Base-by-base conservation (phyloP, 768 basidiomycete species). In the Lentinula boryana region DNA sequence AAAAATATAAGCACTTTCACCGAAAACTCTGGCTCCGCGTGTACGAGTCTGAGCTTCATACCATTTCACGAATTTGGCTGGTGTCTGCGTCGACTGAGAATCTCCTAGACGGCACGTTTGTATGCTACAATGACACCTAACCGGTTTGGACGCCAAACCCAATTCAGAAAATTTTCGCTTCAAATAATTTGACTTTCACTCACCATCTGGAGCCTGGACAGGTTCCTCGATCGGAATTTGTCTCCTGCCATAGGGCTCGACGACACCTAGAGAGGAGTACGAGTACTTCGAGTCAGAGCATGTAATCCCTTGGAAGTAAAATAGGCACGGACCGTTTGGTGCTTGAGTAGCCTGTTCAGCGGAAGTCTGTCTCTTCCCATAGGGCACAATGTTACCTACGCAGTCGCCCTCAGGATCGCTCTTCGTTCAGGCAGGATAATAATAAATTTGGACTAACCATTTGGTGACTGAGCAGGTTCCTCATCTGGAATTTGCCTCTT, bases 261-360 rank as follows among this genome's bases (percentile, higher is more conserved):
- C 67, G 1, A 62, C 31, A 16, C 56, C 56, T 23, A 52, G 12
- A 32, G 4, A 5, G 8, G 4, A 1, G n/a, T 8, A 48, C 16
- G 13, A 3, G 5, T 43, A 7, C 7, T 33, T 21, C 15, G 31
- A 52, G 31, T 33, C 27, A 27, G 27, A 27, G 3, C 27, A 27
- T 16, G 7, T 5, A 7, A 21, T 46, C 21, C n/a, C 12, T n/a
- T 9, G 36, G 15, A 44, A 44, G 21, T 21, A 76, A 1, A 60
- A 65, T 43, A 65, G 67, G 40, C 79, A 66, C 5, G 62, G 53
- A 13, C 78, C 77, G 6, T 71, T 61, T 10, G 68, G 66, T 1
- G 79, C 16, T 1, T 21, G 15, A 16, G 13, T 16, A 23, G 21
- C 32, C 1, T 57, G 27, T 5, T 57, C 48, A 10, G 32, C n/a